These are phyloP conservation scores for Ceratocystis ficicola DNA, from an alignment of 2,329 filamentous ascomycete species.

Conservation along the genomic window DNA sequence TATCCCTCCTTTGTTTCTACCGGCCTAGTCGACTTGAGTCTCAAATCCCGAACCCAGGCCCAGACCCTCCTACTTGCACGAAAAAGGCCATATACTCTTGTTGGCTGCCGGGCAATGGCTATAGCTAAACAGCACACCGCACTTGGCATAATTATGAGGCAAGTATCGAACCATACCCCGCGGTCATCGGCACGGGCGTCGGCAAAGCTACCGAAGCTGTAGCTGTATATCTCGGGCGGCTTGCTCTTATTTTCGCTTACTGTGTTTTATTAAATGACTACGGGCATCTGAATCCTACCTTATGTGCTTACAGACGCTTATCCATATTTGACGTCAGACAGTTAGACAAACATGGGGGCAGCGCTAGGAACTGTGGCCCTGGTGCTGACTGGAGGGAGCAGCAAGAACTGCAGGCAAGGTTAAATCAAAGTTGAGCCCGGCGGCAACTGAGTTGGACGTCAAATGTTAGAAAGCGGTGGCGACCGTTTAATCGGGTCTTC, in stretches of 20 bases:
- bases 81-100: constrained; percentile 33
- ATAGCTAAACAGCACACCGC: constrained; percentile 35
- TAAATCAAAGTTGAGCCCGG: no score
- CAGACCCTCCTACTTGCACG: constrained; percentile 23
- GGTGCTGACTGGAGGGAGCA: constrained; percentile 26
- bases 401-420: constrained; percentile 22
- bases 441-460: no score
- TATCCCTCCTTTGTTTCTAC: neutral
- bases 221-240: constrained; percentile 44
- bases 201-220: constrained; percentile 29
- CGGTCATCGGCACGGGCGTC: constrained; percentile 42
- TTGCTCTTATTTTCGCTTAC: constrained; percentile 33
- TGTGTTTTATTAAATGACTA: constrained; percentile 42
- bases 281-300: constrained; percentile 40
- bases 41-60: no score
- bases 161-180: constrained; percentile 40
- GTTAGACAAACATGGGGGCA: constrained; percentile 43
- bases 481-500: no score
- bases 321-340: constrained; percentile 45
- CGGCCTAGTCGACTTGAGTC: neutral
- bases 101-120: constrained; percentile 38
- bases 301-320: constrained; percentile 54
- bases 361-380: constrained; percentile 32
- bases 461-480: no score
- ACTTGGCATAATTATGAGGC: constrained; percentile 35